These are phyloP conservation scores for Meira miltonrushii DNA, from an alignment of 1,284 basidiomycete genomes.

Conservation along the genomic window DNA sequence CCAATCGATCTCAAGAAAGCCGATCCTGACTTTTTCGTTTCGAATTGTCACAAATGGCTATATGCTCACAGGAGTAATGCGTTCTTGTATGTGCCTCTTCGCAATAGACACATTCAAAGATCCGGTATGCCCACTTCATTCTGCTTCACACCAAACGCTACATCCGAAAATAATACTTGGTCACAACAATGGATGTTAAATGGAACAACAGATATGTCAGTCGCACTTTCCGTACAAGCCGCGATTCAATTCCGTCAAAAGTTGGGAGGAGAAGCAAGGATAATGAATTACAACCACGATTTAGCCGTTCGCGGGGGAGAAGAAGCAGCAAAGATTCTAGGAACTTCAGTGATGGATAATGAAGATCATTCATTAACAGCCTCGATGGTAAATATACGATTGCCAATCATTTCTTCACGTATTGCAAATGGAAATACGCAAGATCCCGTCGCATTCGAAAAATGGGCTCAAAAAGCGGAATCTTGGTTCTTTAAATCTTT, in stretches of 20 bases:
- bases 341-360: slow-evolving; percentile 62
- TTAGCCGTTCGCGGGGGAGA: slow-evolving; percentile 71
- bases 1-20: slow-evolving; percentile 41
- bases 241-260: slow-evolving; percentile 72
- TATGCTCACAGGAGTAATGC: slow-evolving; percentile 68
- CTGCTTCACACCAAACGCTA: slow-evolving; percentile 58
- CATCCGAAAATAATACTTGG: slow-evolving; percentile 12
- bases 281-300: slow-evolving; percentile 69
- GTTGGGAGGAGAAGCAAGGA: slow-evolving; percentile 75
- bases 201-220: slow-evolving; percentile 27
- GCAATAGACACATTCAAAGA: slow-evolving; percentile 72
- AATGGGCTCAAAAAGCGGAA: not conserved
- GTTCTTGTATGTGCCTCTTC: slow-evolving; percentile 69
- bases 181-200: slow-evolving; percentile 26
- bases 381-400: slow-evolving; percentile 27
- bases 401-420: slow-evolving; percentile 14
- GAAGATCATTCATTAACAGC: slow-evolving; percentile 18
- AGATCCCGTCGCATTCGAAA: not conserved
- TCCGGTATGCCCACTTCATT: slow-evolving; percentile 70
- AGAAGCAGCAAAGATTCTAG: slow-evolving; percentile 63
- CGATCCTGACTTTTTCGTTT: slow-evolving; percentile 49
- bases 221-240: slow-evolving; percentile 43
- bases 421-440: slow-evolving; percentile 7
- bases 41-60: slow-evolving; percentile 79
- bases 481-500: slow-evolving; percentile 16